These are phyloP conservation scores for Aureobasidium sp. DNA, from an alignment of 2,329 filamentous ascomycete species.

Conservation along the genomic window DNA sequence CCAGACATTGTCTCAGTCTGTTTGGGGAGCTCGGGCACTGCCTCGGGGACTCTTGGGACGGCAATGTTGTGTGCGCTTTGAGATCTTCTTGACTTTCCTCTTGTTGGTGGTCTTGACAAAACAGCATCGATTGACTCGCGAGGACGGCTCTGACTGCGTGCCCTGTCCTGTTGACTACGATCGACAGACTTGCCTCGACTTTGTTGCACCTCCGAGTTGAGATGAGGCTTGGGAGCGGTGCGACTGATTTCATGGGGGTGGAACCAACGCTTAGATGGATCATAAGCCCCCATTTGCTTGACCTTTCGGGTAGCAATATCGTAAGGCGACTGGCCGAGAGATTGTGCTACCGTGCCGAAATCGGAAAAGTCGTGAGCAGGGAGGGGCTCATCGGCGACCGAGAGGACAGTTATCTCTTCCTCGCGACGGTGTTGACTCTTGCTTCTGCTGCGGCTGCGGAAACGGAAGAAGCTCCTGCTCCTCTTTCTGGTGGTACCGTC, in stretches of 20 bases:
- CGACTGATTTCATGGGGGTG: slow-evolving; percentile 13
- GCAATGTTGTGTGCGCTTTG: neutral
- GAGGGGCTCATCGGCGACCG: slow-evolving; percentile 16
- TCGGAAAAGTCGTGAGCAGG: slow-evolving; percentile 24
- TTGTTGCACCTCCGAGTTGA: slow-evolving; percentile 10
- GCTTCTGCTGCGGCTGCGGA: slow-evolving; percentile 21
- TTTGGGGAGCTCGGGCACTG: neutral
- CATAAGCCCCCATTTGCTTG: slow-evolving; percentile 14
- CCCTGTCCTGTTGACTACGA: neutral
- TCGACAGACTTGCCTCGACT: slow-evolving; percentile 1
- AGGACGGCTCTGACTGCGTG: neutral
- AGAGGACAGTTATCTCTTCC: slow-evolving; percentile 1
- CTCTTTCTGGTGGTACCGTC: slow-evolving; percentile 13
- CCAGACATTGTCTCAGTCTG: neutral
- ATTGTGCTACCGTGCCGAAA: slow-evolving; percentile 33
- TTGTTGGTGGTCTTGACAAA: neutral
- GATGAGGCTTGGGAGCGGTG: neutral
- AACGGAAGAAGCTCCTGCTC: slow-evolving; percentile 13
- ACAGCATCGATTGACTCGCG: neutral
- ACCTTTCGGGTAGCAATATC: slow-evolving; percentile 29
- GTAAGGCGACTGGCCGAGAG: slow-evolving; percentile 36
- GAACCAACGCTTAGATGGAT: slow-evolving; percentile 1
- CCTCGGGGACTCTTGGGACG: neutral
- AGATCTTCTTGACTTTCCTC: slow-evolving; percentile 2
- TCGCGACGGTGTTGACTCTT: slow-evolving; percentile 15